Base-by-base conservation (phyloP, 305 asterid species). In the Plantago rigida region DNA sequence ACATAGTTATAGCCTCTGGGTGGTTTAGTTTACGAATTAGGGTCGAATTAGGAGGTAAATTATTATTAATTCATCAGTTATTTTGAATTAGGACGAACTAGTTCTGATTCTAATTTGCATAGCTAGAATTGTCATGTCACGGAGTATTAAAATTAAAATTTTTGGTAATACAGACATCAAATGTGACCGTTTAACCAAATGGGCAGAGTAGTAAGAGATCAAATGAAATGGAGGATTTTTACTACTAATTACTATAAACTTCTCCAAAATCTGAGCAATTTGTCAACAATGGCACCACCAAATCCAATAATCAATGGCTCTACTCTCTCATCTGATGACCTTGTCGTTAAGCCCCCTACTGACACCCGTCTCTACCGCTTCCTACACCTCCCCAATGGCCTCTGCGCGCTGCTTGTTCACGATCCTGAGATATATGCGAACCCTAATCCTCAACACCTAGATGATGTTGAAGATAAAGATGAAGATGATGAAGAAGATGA, bases 371-470 rank as follows among this genome's bases (percentile, higher is more conserved):
- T 82, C 63, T 92, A 92, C 87, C 77, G 99, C 69, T 86, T 69
- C 75, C 76, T 92, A 67, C 83, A 86, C 75, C 87, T 88, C 44
- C 60, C 82, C 9, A 92, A 92, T 69, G 96, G 95, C 36, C 85
- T 92, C 50, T 86, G 85, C 68, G 95, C 94, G 58, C 59, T 92
- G 70, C 81, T 92, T n/a, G 85, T 88, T 68, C 96, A 92, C 84
- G 99, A 92, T 78, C 99, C 99, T 8, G 91, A 92, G 82, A 92
- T 92, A 73, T 81, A 75, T 76, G 65, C 57, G 0, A 68, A 58
- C 26, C 9, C 19, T 26, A 74, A 55, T 22, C 26, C 26, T 22
- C 26, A 22, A 22, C 1, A 22, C 26, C 26, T 22, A 22, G 26
- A 22, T 22, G 26, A 22, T 22, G 26, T 1, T 3, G 29, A 10